Conservation (phyloP, 2,329 filamentous ascomycete genomes). For the Scytalidium sp. region DNA sequence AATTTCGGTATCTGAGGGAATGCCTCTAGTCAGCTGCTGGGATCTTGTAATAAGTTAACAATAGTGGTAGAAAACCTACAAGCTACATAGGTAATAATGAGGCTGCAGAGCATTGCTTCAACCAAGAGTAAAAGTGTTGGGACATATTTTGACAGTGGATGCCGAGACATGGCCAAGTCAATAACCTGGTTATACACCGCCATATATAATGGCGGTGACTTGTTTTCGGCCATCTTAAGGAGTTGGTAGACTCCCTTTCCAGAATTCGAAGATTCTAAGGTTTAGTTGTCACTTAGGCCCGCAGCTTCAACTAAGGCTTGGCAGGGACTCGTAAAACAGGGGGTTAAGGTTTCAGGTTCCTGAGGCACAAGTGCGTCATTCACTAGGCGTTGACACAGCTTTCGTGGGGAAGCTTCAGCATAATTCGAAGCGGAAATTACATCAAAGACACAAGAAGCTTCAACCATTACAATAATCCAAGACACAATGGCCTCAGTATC, state of each 20-base stretch:
- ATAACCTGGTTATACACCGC: slow-evolving; percentile 16
- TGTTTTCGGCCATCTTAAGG: slow-evolving; percentile 7
- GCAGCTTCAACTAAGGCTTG: neutral
- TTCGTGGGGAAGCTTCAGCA: neutral
- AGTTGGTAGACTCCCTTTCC: neutral
- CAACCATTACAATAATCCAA: neutral
- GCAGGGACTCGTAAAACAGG: neutral
- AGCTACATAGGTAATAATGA: slow-evolving; percentile 24
- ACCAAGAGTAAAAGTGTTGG: slow-evolving; percentile 18
- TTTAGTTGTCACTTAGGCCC: neutral
- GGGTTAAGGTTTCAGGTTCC: neutral
- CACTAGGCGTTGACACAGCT: neutral
- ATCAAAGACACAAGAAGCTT: too few relatives aligned
- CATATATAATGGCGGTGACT: slow-evolving; percentile 6
- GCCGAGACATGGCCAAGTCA: slow-evolving; percentile 20
- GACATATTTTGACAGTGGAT: slow-evolving; percentile 24
- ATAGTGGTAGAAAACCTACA: slow-evolving; percentile 17
- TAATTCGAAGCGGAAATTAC: neutral
- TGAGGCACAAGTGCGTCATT: neutral
- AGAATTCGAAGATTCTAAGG: neutral
- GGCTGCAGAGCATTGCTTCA: slow-evolving; percentile 25
- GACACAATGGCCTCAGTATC: slow-evolving; percentile 17
- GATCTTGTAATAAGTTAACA: neutral
- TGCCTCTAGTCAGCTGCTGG: neutral
- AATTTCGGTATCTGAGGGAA: slow-evolving; percentile 82